Conservation (phyloP, 2,329 filamentous ascomycete genomes). For the Periconia sp. region DNA sequence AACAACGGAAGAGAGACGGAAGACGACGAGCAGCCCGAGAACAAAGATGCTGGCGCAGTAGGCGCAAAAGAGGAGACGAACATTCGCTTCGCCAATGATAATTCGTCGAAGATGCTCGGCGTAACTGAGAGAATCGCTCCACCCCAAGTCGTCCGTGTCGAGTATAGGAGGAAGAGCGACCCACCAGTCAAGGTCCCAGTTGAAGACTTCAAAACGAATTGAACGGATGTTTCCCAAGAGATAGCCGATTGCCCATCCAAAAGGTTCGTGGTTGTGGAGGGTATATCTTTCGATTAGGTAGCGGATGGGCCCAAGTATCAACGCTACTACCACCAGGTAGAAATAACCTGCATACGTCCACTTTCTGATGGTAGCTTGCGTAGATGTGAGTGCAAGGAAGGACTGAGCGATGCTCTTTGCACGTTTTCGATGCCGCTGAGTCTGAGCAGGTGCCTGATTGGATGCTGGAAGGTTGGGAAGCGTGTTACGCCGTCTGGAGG, state of each 20-base stretch:
- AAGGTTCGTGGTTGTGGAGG: conserved; percentile 75
- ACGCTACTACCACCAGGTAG: conserved; percentile 69
- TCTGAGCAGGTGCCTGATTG: conserved; percentile 26
- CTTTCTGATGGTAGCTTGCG: conserved; percentile 77
- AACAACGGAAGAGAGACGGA: conserved; percentile 74
- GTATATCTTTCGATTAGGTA: conserved; percentile 71
- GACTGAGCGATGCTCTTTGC: conserved; percentile 57
- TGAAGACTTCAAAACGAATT: conserved; percentile 75
- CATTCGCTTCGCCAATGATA: conserved; percentile 76
- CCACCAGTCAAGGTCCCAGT: conserved; percentile 74
- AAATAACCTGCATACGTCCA: conserved; percentile 84
- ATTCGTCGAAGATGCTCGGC: conserved; percentile 69
- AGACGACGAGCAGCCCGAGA: conserved; percentile 74
- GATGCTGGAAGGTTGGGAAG: conserved; percentile 34
- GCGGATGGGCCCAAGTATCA: conserved; percentile 75
- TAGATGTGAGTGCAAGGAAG: conserved; percentile 80
- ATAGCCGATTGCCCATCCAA: conserved; percentile 93
- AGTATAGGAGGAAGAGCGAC: conserved; percentile 68
- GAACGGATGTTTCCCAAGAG: conserved; percentile 77
- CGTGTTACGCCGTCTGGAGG: conserved; percentile 41
- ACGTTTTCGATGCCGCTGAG: conserved; percentile 30
- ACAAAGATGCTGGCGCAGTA: conserved; percentile 77
- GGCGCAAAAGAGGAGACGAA: conserved; percentile 74
- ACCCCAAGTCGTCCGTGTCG: conserved; percentile 24
- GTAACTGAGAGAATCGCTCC: conserved; percentile 31